Percentiles rank a stretch among this genome's conserved stretches.
phyloP scores from a whole-genome alignment of 768 basidiomycete genomes.

The Rhodosporidiobolus odoratus region DNA sequence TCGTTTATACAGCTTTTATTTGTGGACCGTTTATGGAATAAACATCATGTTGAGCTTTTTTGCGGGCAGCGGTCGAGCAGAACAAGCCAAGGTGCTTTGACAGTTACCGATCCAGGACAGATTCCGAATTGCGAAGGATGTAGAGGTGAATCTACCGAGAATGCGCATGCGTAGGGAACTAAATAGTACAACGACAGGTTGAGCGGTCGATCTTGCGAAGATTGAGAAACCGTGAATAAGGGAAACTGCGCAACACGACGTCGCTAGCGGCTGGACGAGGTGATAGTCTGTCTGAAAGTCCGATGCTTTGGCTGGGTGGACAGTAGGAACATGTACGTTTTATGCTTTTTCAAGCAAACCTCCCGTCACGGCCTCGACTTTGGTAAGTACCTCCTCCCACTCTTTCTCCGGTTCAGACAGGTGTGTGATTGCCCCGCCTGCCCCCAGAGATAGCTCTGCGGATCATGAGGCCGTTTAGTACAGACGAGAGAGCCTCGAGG shows the following conservation, averaged over 20 bases:
- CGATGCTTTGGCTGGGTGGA: no score
- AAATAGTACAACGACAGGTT: slow-evolving; percentile 4
- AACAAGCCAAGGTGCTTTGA: no score
- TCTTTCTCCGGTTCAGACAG: slow-evolving; percentile 76
- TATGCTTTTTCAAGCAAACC: background rate
- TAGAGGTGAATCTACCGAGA: background rate
- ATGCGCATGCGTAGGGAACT: background rate
- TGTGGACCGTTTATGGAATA: no score
- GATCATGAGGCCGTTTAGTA: background rate
- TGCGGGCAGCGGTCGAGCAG: no score
- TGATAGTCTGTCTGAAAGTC: no score
- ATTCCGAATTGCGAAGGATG: no score
- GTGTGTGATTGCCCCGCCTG: slow-evolving; percentile 95
- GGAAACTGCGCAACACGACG: background rate
- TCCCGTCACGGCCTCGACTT: slow-evolving; percentile 53
- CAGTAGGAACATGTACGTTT: no score
- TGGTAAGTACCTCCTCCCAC: slow-evolving; percentile 92
- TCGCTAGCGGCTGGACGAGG: no score
- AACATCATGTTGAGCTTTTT: no score
- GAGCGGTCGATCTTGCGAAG: background rate
- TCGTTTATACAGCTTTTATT: no score
- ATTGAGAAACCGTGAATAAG: background rate
- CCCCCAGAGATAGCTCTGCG: slow-evolving; percentile 57
- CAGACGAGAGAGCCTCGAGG: background rate
- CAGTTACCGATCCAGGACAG: no score